Evolutionary conservation across 2,329 filamentous ascomycete species (phyloP).

Genomic region (Diaporthe nobilis): DNA sequence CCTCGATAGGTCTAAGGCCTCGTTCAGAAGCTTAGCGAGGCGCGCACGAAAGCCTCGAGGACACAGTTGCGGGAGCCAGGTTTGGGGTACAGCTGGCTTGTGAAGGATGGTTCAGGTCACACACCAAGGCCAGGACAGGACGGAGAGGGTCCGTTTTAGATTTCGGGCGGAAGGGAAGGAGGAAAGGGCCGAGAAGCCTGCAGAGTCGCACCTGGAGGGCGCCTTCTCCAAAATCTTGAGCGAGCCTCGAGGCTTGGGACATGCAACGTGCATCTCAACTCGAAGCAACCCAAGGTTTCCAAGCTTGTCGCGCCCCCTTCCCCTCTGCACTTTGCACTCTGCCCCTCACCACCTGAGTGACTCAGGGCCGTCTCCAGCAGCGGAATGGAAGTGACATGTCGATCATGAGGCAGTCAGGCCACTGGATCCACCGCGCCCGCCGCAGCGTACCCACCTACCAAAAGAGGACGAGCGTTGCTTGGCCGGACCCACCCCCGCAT

Average conservation of each 20-base stretch:
- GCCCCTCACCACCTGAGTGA: background rate
- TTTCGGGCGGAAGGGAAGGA: constrained; percentile 35
- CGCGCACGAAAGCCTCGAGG: background rate
- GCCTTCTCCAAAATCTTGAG: constrained; percentile 3
- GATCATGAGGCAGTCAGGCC: constrained; percentile 35
- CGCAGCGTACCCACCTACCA: constrained; percentile 15
- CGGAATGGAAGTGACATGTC: constrained; percentile 25
- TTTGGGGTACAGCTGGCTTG: constrained; percentile 7
- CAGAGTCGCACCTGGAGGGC: background rate
- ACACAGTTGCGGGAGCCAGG: constrained; percentile 12
- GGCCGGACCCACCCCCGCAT: constrained; percentile 39
- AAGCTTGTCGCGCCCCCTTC: background rate
- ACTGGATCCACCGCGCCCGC: constrained; percentile 13
- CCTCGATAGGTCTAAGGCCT: background rate
- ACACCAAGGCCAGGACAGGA: constrained; percentile 11
- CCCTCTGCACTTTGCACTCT: background rate
- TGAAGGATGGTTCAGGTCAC: constrained; percentile 13
- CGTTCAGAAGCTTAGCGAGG: background rate
- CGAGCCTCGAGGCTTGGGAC: constrained; percentile 10
- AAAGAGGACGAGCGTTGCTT: background rate
- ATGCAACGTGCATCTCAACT: background rate
- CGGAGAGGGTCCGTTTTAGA: background rate
- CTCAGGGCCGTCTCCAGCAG: background rate
- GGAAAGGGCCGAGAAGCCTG: constrained; percentile 37
- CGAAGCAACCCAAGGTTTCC: constrained; percentile 28